Base-by-base conservation (phyloP, 2,329 filamentous ascomycete genomes). In the Cordyceps militaris region DNA sequence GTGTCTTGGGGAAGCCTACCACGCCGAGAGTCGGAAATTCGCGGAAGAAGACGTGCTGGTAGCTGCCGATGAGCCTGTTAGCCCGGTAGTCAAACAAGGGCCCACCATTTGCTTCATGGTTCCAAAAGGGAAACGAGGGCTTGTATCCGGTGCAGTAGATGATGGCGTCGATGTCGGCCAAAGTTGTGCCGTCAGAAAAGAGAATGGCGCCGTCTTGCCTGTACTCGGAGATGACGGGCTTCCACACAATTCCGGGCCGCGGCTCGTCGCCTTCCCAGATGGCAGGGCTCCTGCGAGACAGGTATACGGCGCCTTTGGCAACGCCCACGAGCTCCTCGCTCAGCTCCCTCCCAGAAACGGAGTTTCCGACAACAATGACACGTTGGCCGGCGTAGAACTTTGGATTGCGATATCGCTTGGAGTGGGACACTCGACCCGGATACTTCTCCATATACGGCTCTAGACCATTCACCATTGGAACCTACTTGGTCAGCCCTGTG, bases 1-100 rank as follows among this genome's bases (percentile, higher is more conserved):
- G 19, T 8, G 56, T 54, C 28, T 24, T 46, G n/a, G 56, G 49
- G 10, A 58, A 58, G 3, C 56, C 56, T 3, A 58, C 56, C 8
- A 24, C 26, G 0, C 72, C 81, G 0, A 85, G 66, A 0, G 75
- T 79, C 0, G 73, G 66, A 42, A 75, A 75, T 23, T 76, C 72
- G 1, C 70, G 74, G 51, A 80, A 73, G 65, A 83, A 83, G 0
- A 78, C 81, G 63, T 83, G 80, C 67, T 72, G 74, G 61, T 81
- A 84, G 2, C 62, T 74, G 0, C 73, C 72, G 0, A 72, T 57
- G 2, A 83, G 65, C 21, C 73, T 76, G 28, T 74, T 73, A 0
- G 66, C 59, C 1, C 66, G 59, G 62, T 84, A 83, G 63, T 83
- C 76, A 63, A 71, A 84, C 1, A 85, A 61, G 1, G 70, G 63